Percentiles rank a stretch among this genome's conserved stretches.
These are phyloP conservation scores for Schizosaccharomyces osmophilus DNA, from an alignment of 805 yeast species.

Conservation along the genomic window DNA sequence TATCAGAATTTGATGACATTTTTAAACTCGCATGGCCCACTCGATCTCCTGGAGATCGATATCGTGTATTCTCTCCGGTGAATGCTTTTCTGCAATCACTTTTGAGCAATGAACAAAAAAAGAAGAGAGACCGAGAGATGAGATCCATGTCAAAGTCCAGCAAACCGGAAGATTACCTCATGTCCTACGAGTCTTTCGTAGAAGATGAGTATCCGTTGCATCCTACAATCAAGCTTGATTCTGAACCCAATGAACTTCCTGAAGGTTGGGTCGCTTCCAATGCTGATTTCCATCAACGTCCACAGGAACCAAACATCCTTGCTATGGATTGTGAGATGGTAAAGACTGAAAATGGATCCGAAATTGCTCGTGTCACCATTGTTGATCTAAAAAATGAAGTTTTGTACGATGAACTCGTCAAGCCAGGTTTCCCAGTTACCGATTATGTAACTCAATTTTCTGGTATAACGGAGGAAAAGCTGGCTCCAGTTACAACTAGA, in stretches of 20 bases:
- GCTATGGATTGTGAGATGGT: constrained; percentile 94
- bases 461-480: constrained; percentile 56
- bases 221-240: constrained; percentile 10
- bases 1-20: constrained; percentile 16
- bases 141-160: neutral
- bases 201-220: constrained; percentile 40
- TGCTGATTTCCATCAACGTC: constrained; percentile 7
- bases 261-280: constrained; percentile 20
- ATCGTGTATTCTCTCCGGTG: constrained; percentile 28
- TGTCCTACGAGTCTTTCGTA: constrained; percentile 25
- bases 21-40: constrained; percentile 27
- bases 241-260: constrained; percentile 19
- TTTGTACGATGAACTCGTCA: constrained; percentile 48
- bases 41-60: constrained; percentile 41
- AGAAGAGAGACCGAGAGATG: constrained; percentile 6
- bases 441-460: constrained; percentile 69
- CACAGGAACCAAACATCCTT: constrained; percentile 17
- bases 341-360: constrained; percentile 32
- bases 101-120: constrained; percentile 31
- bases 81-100: constrained; percentile 33
- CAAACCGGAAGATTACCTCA: constrained; percentile 23
- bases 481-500: constrained; percentile 38
- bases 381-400: constrained; percentile 23
- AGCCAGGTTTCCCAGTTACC: constrained; percentile 47
- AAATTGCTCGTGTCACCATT: constrained; percentile 53